Percentiles rank a stretch among this genome's conserved stretches.
Conservation (phyloP, 495 filamentous ascomycete genomes). For the Neurospora intermedia region DNA sequence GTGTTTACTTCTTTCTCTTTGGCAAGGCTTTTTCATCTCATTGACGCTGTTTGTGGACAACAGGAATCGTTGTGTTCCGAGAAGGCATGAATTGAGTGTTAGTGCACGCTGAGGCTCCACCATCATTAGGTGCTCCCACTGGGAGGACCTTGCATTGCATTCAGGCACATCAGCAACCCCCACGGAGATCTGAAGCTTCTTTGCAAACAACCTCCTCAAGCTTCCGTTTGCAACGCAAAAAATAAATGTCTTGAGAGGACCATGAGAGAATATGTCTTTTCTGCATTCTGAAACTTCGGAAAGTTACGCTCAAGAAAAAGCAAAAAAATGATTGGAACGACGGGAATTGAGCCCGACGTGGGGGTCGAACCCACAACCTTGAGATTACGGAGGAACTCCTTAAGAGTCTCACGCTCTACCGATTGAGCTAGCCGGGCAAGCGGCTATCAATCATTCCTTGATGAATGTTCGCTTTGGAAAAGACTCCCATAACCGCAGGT, state of each 20-base stretch:
- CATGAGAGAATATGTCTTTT: no score
- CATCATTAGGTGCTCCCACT: no score
- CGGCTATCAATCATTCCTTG: background rate
- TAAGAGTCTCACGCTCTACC: slow-evolving; percentile 69
- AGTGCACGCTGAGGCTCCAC: background rate
- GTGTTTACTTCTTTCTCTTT: no score
- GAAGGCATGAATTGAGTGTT: background rate
- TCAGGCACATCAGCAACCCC: background rate
- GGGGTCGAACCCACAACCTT: background rate
- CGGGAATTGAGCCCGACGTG: background rate
- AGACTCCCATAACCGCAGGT: background rate
- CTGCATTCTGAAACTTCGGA: no score
- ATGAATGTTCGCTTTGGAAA: background rate
- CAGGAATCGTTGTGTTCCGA: background rate
- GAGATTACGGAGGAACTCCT: slow-evolving; percentile 10
- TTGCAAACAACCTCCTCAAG: background rate
- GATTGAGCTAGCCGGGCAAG: slow-evolving; percentile 51
- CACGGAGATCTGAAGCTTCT: background rate
- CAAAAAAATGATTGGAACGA: background rate
- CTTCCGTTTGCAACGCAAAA: background rate
- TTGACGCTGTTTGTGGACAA: background rate
- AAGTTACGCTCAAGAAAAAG: no score
- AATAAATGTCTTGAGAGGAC: no score
- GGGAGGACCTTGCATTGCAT: no score
- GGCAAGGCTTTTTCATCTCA: no score